These are phyloP conservation scores for Chrysopogon serrulatus DNA, from an alignment of 176 grass and related monocot species.

Conservation along the genomic window DNA sequence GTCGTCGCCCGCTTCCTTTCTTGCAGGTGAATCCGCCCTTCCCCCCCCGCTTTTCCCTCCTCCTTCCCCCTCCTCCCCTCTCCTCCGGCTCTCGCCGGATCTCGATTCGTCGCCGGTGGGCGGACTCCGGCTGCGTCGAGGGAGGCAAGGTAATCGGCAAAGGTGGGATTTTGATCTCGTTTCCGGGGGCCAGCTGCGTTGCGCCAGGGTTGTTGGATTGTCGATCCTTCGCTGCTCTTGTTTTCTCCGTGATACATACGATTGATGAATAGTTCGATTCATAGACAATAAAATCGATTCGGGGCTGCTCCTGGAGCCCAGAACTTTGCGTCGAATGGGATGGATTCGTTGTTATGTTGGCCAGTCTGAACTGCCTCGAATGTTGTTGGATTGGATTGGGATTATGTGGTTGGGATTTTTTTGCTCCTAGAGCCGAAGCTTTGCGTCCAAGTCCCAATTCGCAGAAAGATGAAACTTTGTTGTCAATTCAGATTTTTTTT, in stretches of 20 bases:
- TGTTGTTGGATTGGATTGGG: background rate
- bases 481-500: background rate
- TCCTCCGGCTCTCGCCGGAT: background rate
- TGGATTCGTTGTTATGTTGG: background rate
- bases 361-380: background rate
- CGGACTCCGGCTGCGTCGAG: background rate
- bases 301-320: background rate
- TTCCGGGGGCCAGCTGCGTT: background rate
- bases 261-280: background rate
- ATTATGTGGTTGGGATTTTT: background rate
- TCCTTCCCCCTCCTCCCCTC: background rate
- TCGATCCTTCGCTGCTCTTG: background rate
- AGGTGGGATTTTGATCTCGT: conserved; percentile 6
- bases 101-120: background rate
- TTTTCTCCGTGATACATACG: background rate
- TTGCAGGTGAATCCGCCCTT: background rate
- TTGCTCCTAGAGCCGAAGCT: background rate
- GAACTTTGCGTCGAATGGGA: background rate
- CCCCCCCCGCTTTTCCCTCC: background rate
- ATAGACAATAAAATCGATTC: background rate
- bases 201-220: background rate
- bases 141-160: background rate
- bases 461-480: background rate
- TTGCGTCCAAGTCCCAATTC: background rate
- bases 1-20: background rate